A percentile compares a stretch with the other conserved stretches of the same genome.
Conservation (phyloP, 2,329 filamentous ascomycete species). For the Hypocrella siamensis region DNA sequence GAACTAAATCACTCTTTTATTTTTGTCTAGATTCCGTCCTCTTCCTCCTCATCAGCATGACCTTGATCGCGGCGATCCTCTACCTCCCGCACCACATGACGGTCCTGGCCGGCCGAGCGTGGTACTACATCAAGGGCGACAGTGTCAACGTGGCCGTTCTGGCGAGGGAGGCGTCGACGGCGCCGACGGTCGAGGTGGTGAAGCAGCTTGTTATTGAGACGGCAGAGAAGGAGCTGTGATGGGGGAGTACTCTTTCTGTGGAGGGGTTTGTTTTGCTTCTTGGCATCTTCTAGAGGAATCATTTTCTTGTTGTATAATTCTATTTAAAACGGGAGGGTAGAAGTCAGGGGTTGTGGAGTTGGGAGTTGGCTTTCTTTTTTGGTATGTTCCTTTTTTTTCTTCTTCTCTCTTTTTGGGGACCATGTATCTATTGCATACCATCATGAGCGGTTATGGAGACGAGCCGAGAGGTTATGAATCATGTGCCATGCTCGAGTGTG, state of each 20-base stretch:
- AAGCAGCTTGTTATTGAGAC: slow-evolving; percentile 10
- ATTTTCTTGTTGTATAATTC: no score
- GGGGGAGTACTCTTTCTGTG: neutral
- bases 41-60: slow-evolving; percentile 77
- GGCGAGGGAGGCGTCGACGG: slow-evolving; percentile 16
- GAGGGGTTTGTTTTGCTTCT: no score
- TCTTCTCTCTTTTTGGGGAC: no score
- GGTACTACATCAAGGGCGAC: slow-evolving; percentile 91
- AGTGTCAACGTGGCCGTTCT: slow-evolving; percentile 31
- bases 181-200: slow-evolving; percentile 7
- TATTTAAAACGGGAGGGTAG: no score
- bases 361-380: no score
- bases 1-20: neutral
- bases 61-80: slow-evolving; percentile 71
- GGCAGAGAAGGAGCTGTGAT: slow-evolving; percentile 5
- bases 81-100: slow-evolving; percentile 88
- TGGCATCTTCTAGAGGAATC: no score
- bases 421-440: no score
- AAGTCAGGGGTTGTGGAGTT: no score
- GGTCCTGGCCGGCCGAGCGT: slow-evolving; percentile 68
- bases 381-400: no score
- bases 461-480: no score
- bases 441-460: no score
- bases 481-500: no score
- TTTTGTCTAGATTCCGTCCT: slow-evolving; percentile 60